A percentile compares a stretch with the other conserved stretches of the same genome.
Conservation (phyloP, 2,329 filamentous ascomycete genomes). For the Neurospora crassa region DNA sequence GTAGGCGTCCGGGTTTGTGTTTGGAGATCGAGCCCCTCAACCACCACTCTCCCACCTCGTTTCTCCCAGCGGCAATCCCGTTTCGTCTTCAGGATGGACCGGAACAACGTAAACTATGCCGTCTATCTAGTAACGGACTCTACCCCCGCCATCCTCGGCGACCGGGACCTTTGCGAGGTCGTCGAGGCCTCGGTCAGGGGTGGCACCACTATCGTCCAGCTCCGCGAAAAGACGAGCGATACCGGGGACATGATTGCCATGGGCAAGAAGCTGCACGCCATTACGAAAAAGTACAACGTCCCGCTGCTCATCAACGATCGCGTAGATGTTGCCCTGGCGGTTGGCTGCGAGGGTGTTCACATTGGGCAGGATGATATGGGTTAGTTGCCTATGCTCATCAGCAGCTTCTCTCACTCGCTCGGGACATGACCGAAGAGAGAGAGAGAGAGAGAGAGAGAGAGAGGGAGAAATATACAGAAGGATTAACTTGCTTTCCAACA, state of each 20-base stretch:
- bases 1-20: background rate
- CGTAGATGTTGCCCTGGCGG: constrained; percentile 76
- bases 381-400: constrained; percentile 28
- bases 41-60: background rate
- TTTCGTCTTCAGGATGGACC: background rate
- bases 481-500: constrained; percentile 18
- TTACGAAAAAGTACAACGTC: constrained; percentile 58
- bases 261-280: constrained; percentile 58
- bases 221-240: constrained; percentile 77
- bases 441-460: background rate
- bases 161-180: constrained; percentile 58
- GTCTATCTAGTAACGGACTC: constrained; percentile 92
- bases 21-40: background rate
- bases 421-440: background rate
- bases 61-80: background rate
- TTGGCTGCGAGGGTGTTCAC: constrained; percentile 86
- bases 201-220: constrained; percentile 81
- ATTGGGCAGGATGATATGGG: constrained; percentile 91
- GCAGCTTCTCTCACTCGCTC: background rate
- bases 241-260: constrained; percentile 62
- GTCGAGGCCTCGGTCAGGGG: constrained; percentile 68
- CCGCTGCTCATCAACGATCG: constrained; percentile 91
- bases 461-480: background rate
- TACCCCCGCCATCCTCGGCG: constrained; percentile 71
- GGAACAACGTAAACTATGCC: constrained; percentile 54